Conservation (phyloP, 768 basidiomycete genomes). For the Suillus subluteus region DNA sequence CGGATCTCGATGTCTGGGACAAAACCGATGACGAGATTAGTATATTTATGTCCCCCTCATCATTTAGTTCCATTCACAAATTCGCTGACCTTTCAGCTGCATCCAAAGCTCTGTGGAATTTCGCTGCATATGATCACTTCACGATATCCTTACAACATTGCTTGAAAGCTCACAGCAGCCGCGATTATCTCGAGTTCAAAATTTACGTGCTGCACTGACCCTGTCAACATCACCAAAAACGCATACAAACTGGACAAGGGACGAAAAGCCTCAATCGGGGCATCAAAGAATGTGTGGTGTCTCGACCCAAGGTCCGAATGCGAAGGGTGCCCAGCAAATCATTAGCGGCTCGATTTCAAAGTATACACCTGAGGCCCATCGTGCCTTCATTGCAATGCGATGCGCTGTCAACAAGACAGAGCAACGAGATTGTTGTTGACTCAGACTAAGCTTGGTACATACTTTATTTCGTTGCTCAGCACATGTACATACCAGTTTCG, state of each 20-base stretch:
- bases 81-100: background rate
- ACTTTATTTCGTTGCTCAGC: too few species aligned
- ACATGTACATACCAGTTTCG: too few species aligned
- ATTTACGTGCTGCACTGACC: too few species aligned
- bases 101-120: background rate
- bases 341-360: background rate
- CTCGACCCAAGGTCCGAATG: background rate
- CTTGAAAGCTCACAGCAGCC: background rate
- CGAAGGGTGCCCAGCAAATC: background rate
- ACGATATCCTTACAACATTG: background rate
- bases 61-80: background rate
- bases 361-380: constrained; percentile 16
- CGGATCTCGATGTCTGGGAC: background rate
- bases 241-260: too few species aligned
- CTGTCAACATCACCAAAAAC: too few species aligned
- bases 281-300: background rate
- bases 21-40: background rate
- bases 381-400: constrained; percentile 24
- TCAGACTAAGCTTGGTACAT: too few species aligned
- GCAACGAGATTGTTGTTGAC: too few species aligned
- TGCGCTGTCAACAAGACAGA: constrained; percentile 21
- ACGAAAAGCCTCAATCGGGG: too few species aligned
- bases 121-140: background rate
- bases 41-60: background rate
- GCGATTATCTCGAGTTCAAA: too few species aligned